Evolutionary conservation across 2,329 filamentous ascomycete genomes (phyloP), one percentile per base, ranked within the genome.

Genomic region (Bretziella fagacearum): DNA sequence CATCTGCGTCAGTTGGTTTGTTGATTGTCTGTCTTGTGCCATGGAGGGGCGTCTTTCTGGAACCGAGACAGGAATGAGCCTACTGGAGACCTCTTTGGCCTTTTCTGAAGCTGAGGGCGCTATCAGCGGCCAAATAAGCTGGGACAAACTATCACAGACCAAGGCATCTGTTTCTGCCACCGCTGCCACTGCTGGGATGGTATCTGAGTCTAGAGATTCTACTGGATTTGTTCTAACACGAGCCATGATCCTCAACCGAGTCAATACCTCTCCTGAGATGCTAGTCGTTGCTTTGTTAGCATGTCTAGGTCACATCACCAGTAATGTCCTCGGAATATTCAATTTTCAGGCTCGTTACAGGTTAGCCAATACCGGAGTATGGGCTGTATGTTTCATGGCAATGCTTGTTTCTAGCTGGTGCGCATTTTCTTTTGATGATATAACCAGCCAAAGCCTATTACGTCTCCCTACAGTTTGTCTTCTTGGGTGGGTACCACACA

Each of bases 61-160:
- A 52, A 81, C 84, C 0, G 91, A 96, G 63, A 93, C 85, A 1
- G 87, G 86, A 15, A 94, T 96, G 84, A 94, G 87, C 0, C 73
- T 95, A 2, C 94, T 96, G 56, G 91, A 98, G 59, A 87, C 95
- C 58, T 95, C 87, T 0, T 69, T 98, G 6, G 89, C 89, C 2
- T 98, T 96, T 63, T 85, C 89, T 8, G 91, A 98, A 62, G 89
- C 89, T 6, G 91, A 98, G 60, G 81, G 84, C 25, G 82, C 87
- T 53, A 79, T 95, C 39, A 79, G 79, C 55, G 83, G 79, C 53
- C 82, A 86, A 44, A 72, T 94, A 11, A 80, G 80, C 10, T 75
- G 86, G 60, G 77, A 79, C 0, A 56, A 76, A 1, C 41, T 48
- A 3, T 26, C 80, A 83, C 56, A 68, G 53, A 58, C 71, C 46